Percentiles rank a stretch among this genome's conserved stretches.
These are phyloP conservation scores for Dryas drummondii DNA, from an alignment of 306 rosid genomes.

Conservation along the genomic window DNA sequence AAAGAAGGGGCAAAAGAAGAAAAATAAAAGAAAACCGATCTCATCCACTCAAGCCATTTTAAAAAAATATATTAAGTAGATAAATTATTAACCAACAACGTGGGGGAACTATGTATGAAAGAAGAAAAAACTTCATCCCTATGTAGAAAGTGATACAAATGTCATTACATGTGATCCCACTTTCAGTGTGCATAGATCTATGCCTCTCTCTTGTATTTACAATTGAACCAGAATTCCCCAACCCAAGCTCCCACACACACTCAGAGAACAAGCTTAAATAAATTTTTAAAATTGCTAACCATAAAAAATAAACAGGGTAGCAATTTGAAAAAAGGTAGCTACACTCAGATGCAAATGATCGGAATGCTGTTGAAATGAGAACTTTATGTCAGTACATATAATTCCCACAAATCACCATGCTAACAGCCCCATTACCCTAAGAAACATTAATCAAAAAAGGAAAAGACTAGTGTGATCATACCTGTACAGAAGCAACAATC, in stretches of 20 bases:
- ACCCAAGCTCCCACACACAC: not conserved
- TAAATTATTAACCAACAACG: not conserved
- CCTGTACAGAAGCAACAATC: conserved; percentile 82
- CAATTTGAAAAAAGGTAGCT: not conserved
- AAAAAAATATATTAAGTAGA: not conserved
- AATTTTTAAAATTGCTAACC: not conserved
- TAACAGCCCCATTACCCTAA: not conserved
- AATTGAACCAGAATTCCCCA: not conserved
- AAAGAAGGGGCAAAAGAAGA: not conserved
- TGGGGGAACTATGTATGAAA: not conserved
- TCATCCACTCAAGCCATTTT: not conserved
- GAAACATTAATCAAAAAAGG: not conserved
- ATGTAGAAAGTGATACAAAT: not conserved
- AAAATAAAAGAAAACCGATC: not conserved
- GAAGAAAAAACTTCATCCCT: conserved; percentile 7
- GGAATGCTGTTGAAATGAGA: not conserved
- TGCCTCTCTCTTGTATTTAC: not conserved
- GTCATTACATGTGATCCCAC: not conserved
- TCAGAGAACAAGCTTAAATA: not conserved
- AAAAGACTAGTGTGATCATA: conserved; percentile 22
- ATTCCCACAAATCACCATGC: not conserved
- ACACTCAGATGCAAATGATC: not conserved
- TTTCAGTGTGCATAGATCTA: not conserved
- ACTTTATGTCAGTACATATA: not conserved
- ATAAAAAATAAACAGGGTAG: not conserved